These are phyloP conservation scores for Teratosphaeria viscida DNA, from an alignment of 2,329 filamentous ascomycete species.

Conservation along the genomic window DNA sequence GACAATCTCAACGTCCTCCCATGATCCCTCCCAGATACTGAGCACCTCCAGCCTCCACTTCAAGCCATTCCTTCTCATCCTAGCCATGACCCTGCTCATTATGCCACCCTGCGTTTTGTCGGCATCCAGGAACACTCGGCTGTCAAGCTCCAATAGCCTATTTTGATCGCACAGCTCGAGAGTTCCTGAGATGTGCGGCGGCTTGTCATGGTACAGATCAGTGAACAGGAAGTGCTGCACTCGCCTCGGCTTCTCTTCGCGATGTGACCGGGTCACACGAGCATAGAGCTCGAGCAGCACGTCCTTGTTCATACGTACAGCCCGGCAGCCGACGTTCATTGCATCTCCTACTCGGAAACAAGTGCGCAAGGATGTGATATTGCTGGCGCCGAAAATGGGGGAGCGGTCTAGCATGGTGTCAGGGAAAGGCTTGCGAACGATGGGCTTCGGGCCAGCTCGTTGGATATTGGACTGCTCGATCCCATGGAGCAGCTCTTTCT, in stretches of 20 bases:
- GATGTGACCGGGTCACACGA: conserved; percentile 46
- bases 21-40: conserved; percentile 42
- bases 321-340: conserved; percentile 38
- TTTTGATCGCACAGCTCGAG: conserved; percentile 38
- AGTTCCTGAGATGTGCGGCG: conserved; percentile 42
- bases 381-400: conserved; percentile 43
- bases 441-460: conserved; percentile 27
- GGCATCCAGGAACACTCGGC: conserved; percentile 31
- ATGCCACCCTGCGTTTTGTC: conserved; percentile 12
- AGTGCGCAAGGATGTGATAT: conserved; percentile 40
- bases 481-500: conserved; percentile 12
- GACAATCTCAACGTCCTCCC: conserved; percentile 45
- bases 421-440: conserved; percentile 45
- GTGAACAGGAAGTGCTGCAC: conserved; percentile 55
- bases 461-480: neutral
- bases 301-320: conserved; percentile 38
- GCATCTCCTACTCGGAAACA: conserved; percentile 58
- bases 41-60: conserved; percentile 37
- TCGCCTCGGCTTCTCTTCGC: conserved; percentile 31
- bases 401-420: conserved; percentile 40
- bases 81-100: conserved; percentile 41
- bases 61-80: conserved; percentile 35
- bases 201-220: conserved; percentile 50
- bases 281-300: conserved; percentile 54
- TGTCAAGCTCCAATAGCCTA: conserved; percentile 35